Conservation (phyloP, 805 yeast species). For the Candida odintsovae region DNA sequence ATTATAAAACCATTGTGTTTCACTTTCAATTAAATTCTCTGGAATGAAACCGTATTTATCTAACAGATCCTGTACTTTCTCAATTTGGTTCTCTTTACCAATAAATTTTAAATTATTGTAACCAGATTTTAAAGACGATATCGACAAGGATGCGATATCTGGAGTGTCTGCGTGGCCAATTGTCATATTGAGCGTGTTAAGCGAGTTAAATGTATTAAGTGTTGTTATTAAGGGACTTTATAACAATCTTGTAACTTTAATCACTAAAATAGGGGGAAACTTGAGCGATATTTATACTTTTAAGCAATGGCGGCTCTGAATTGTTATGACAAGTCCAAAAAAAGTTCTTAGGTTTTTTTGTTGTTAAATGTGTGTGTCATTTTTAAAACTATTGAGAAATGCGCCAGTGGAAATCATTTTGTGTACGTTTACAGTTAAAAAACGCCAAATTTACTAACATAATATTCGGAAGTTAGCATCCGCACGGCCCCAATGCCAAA, state of each 20-base stretch:
- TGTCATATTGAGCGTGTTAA: neutral
- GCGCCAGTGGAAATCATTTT: neutral
- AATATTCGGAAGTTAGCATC: neutral
- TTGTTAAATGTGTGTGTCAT: neutral
- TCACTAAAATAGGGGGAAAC: neutral
- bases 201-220: neutral
- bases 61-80: slow-evolving; percentile 71
- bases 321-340: neutral
- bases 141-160: slow-evolving; percentile 35
- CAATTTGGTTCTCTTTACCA: slow-evolving; percentile 78
- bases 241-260: neutral
- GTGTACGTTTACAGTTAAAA: neutral
- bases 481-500: neutral
- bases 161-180: slow-evolving; percentile 16
- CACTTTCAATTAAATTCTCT: slow-evolving; percentile 75
- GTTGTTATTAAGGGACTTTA: neutral
- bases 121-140: slow-evolving; percentile 44
- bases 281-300: neutral
- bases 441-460: no score
- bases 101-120: slow-evolving; percentile 72
- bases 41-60: slow-evolving; percentile 89
- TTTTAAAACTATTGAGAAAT: neutral
- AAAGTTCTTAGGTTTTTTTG: no score
- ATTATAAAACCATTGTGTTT: slow-evolving; percentile 86
- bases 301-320: neutral